Evolutionary conservation across 2,329 filamentous ascomycete genomes (phyloP), one percentile per base, ranked within the genome.

Genomic region (Cercospora sojina): DNA sequence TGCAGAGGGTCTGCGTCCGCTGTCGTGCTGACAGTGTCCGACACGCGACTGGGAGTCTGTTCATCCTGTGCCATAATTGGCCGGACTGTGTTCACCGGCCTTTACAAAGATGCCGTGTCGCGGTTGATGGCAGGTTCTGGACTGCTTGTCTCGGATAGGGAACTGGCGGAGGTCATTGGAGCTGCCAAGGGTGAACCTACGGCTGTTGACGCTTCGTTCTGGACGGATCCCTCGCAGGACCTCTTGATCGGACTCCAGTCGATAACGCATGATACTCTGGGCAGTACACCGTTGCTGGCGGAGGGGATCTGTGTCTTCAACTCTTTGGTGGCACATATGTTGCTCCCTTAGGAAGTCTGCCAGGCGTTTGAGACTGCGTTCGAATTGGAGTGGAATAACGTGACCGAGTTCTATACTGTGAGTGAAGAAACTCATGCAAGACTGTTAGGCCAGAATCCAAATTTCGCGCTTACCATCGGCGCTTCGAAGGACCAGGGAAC

Each of bases 251-350:
- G 67, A 5, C 18, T 77, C 1, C 64, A 71, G 23, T 69, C 69
- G 2, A 72, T 77, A 27, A 70, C 67, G 5, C 66, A 72, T 49
- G 62, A 74, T 29, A 71, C 67, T 0, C 31, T 67, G 12, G 69
- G 69, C 16, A 77, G 77, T 31, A 62, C 68, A 6, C 72, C 66
- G 7, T 62, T 75, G 16, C 53, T 74, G 1, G 59, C 62, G 5
- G 49, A 63, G 1, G 57, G 59, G 4, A 71, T 74, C 56, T 51
- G 69, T 23, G 57, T 69, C 10, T 80, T 73, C 35, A 79, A 82
- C 70, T 80, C 79, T 8, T 78, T 79, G 16, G 74, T 81, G 4
- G 70, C 80, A 1, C 74, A 81, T 20, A 71, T 82, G 7, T 81
- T 79, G 79, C 72, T 82, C 2, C 80, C 80, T 0, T 9, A 65